Percentiles rank a stretch among this genome's conserved stretches.
These are phyloP conservation scores for Spencermartinsiella europaea DNA, from an alignment of 805 yeast genomes.

Conservation along the genomic window DNA sequence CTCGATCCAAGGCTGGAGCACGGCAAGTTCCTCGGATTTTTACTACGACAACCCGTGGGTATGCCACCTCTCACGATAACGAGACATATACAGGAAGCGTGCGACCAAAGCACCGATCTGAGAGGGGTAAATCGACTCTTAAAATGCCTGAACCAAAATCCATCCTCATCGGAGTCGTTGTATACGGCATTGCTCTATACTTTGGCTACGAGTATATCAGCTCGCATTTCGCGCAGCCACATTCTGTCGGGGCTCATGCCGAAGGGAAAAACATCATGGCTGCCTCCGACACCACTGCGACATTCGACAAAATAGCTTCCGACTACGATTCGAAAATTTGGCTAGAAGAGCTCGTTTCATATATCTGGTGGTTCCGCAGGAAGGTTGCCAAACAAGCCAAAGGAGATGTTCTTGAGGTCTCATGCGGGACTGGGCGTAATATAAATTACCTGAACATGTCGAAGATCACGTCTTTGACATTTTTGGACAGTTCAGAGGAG, in stretches of 20 bases:
- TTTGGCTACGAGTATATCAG: neutral
- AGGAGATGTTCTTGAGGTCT: slow-evolving; percentile 92
- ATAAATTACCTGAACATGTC: slow-evolving; percentile 64
- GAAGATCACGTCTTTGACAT: slow-evolving; percentile 66
- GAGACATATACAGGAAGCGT: too few species aligned
- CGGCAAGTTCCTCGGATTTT: too few species aligned
- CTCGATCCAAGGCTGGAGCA: too few species aligned
- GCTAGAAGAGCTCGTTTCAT: slow-evolving; percentile 55
- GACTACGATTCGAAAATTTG: slow-evolving; percentile 78
- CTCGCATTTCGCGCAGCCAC: neutral
- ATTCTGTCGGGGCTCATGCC: slow-evolving; percentile 4
- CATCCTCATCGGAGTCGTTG: neutral
- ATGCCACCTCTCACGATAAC: too few species aligned
- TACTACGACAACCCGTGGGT: too few species aligned
- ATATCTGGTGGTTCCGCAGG: slow-evolving; percentile 53
- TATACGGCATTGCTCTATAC: neutral
- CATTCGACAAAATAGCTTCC: slow-evolving; percentile 63
- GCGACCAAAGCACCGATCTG: too few species aligned
- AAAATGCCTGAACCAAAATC: neutral
- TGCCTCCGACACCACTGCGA: slow-evolving; percentile 69
- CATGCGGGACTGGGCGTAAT: slow-evolving; percentile 96
- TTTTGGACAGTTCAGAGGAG: slow-evolving; percentile 73
- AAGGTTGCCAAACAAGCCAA: slow-evolving; percentile 71
- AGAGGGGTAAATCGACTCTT: neutral
- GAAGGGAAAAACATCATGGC: slow-evolving; percentile 43